Conservation (phyloP, 305 asterid species). For the Fraxinus velutina region DNA sequence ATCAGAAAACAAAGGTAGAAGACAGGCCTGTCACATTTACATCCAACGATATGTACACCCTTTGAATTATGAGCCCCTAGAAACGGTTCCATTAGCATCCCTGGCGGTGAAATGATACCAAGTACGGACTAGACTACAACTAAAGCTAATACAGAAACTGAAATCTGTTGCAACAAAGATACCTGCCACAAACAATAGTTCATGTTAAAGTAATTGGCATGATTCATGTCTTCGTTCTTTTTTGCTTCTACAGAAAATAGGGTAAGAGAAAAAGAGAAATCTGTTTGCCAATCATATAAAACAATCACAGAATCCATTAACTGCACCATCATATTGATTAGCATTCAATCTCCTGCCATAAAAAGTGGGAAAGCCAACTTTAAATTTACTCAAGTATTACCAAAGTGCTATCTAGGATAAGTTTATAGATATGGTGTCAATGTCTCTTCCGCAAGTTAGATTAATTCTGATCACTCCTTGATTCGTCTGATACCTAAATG, state of each 20-base stretch:
- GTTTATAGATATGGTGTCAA: background rate
- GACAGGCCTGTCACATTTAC: constrained; percentile 28
- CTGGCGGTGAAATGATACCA: constrained; percentile 28
- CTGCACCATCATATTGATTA: background rate
- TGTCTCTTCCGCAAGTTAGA: background rate
- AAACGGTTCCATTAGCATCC: constrained; percentile 8
- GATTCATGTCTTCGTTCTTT: background rate
- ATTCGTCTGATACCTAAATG: background rate
- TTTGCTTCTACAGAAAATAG: background rate
- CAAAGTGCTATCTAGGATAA: background rate
- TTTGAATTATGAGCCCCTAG: constrained; percentile 1
- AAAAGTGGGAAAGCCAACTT: background rate
- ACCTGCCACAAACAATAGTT: constrained; percentile 31
- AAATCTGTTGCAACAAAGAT: constrained; percentile 19
- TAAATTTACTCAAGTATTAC: background rate
- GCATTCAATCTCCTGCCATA: background rate
- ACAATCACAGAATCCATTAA: background rate
- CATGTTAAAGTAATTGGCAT: background rate
- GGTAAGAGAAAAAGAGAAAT: background rate
- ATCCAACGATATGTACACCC: constrained; percentile 27
- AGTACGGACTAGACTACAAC: constrained; percentile 28
- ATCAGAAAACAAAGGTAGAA: constrained; percentile 14
- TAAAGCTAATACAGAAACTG: constrained; percentile 44
- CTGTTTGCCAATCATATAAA: background rate
- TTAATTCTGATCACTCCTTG: background rate